Base-by-base conservation (phyloP, 2,329 filamentous ascomycete genomes). In the Diplodia corticola region DNA sequence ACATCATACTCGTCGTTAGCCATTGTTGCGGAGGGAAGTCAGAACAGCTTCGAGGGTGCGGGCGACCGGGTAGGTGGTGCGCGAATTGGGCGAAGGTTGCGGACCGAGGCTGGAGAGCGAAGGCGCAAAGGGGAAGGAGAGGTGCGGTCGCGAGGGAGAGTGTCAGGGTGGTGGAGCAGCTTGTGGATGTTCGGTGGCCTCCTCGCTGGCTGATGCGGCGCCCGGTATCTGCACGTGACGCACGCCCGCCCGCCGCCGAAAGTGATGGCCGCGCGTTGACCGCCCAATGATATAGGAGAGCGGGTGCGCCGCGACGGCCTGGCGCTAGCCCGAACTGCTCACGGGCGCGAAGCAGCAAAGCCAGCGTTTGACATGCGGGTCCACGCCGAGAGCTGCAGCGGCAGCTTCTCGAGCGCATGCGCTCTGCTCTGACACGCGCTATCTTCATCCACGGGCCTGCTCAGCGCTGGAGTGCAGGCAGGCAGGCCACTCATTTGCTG, bases 1-100 rank as follows among this genome's bases (percentile, higher is more conserved):
- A 98, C 94, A 90, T 99, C 95, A 85, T 99, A 99, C 86, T 99
- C 95, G 88, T 99, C 95, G 89, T 98, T 99, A 78, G 94, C 95
- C 95, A 98, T 99, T 65, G 74, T 74, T 76, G 75, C 70, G 65
- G 54, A 63, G 40, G 50, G 28, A 63, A n/a, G 37, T 49, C 26
- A 48, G 33, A 48, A 61, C 30, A 53, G 64, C 35, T 44, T 49
- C 24, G 30, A n/a, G 37, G 49, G 49, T 17, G 64, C 49, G 50
- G 55, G 22, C 44, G 30, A 49, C 37, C 17, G 33, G 35, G 64
- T 24, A 49, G 37, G 28, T 13, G 50, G 57, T 30, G 50, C 64
- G 64, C 49, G 35, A 33, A 64, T 49, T 24, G 53, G 26, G 33
- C 22, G 48, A 30, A 22, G 35, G 24, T n/a, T 59, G 46, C 48